Base-by-base conservation (phyloP, 1,284 basidiomycete genomes). In the Naganishia albida region DNA sequence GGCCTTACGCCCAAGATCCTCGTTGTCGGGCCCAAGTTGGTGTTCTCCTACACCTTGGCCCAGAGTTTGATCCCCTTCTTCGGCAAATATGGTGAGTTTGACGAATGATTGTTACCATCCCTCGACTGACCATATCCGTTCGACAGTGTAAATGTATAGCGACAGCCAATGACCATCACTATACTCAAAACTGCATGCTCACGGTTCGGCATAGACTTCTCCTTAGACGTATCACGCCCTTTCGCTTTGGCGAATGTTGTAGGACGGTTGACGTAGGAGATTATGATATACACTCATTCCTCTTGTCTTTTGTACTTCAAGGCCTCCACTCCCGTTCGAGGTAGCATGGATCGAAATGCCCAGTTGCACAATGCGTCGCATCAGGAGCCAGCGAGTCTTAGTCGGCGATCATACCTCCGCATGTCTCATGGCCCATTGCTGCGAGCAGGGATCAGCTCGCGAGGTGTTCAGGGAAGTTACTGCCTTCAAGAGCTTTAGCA, bases 21-120 rank as follows among this genome's bases (percentile, higher is more conserved):
- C 43, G 93, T 98, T 67, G 94, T 98, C 38, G 95, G 94, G 62
- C 95, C 95, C 65, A 98, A 99, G 82, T 86, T 99, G 46, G 91
- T 99, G 70, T 98, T 98, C 84, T 93, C 90, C 72, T 98, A 96
- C 82, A 99, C 95, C 28, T 85, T 98, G 10, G 95, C 95, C 6
- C 95, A 99, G 81, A 90, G 88, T 25, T 83, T 99, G 76, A 98
- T 99, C 81, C 95, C 95, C 50, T 83, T 89, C 77, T 97, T 96
- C 79, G 87, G 89, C 63, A 88, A 93, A 78, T 93, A 91, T 78
- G 89, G 77, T 75, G 54, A 69, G 76, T 75, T 7, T 15, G 40
- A 7, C 30, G 56, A 4, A 12, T 3, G 2, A 23, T 2, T 8
- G 7, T 25, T 18, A 20, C 1, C 10, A 28, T 7, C 25, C 8